A percentile compares a stretch with the other conserved stretches of the same genome.
phyloP scores from a whole-genome alignment of 306 rosid species.

The Dalbergia cultrata region DNA sequence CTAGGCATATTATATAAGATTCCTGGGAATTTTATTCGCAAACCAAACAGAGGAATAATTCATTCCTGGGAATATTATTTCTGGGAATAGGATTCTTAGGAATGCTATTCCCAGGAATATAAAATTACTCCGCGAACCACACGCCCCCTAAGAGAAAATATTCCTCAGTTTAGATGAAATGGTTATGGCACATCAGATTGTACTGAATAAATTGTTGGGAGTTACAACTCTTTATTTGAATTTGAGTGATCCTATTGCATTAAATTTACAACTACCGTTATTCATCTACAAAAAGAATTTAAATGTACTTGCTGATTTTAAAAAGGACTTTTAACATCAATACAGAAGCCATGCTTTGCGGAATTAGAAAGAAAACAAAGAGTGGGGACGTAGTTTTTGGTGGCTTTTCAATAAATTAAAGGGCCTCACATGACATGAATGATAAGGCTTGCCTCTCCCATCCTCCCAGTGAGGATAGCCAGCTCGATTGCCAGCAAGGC shows the following conservation, averaged over 20 bases:
- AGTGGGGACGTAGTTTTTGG: neutral
- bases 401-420: neutral
- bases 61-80: no score
- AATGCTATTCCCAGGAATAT: no score
- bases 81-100: no score
- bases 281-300: neutral
- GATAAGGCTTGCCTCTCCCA: neutral
- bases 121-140: no score
- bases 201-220: neutral
- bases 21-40: no score
- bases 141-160: no score
- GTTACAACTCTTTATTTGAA: neutral
- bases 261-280: neutral
- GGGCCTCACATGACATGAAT: neutral
- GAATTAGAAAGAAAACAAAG: slow-evolving; percentile 4
- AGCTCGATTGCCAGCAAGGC: neutral
- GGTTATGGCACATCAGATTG: no score
- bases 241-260: neutral
- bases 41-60: no score
- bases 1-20: no score
- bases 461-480: neutral
- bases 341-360: neutral
- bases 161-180: no score
- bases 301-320: neutral
- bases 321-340: neutral